Evolutionary conservation across 352 stramenopile species (phyloP), one percentile per base, ranked within the genome.

Genomic region (Phytophthora hybrid): DNA sequence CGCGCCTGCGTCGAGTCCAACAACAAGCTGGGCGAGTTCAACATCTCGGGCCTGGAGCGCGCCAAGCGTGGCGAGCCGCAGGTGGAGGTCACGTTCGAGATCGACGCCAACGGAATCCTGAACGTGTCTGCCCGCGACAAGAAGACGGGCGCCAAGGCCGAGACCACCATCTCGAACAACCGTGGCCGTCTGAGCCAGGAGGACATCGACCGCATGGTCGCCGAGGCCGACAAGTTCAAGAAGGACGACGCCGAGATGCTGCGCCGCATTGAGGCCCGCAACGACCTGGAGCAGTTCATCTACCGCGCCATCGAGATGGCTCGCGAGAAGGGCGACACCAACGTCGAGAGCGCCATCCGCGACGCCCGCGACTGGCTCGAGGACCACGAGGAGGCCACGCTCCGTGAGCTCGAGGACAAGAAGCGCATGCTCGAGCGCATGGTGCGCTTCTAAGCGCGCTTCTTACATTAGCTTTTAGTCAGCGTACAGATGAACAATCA

Each of bases 341-440:
- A 87, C 68, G 74, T 62, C 9, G 95, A 97, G 88, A 98, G 95
- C 71, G 73, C 82, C 39, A 89, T 92, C 66, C 84, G 82, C 44
- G 90, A 98, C 59, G 90, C 92, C 7, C 90, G 94, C 51, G 78
- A 90, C 54, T 98, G 96, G 95, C 80, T 98, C 37, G 84, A 92
- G 70, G 84, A 86, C 69, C 88, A 98, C 83, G 87, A 94, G 69
- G 80, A 89, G 61, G 91, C 88, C 37, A 96, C 97, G 60, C 91
- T 97, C 41, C 94, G 98, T 77, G 95, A 98, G 79, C 97, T 93
- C 44, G 96, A 98, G 78, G 92, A 97, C 76, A 98, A 99, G 91
- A 96, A 98, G 85, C 84, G 84, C 58, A 85, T 87, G 84, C 77
- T 92, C 16, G 82, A 92, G 77, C 84, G 82, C 68, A 83, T 92